Base-by-base conservation (phyloP, 208 protist genomes). In the Herpetomonas samuelpessoai region DNA sequence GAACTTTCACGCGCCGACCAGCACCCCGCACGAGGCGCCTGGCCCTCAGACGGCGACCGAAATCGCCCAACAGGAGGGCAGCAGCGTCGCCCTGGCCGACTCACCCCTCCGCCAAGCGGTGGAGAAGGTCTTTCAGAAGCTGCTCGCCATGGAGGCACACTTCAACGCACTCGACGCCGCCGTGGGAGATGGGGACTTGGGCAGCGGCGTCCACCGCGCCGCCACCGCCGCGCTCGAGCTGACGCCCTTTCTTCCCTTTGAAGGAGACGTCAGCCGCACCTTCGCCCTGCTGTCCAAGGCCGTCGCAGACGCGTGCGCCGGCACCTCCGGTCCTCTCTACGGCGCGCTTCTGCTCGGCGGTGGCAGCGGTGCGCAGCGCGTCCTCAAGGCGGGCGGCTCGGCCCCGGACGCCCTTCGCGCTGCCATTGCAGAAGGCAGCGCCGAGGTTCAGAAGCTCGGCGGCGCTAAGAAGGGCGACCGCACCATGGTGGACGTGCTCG, bases 401-500 rank as follows among this genome's bases (percentile, higher is more conserved):
- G 45, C 9, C 10, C 62, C 70, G 25, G 65, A 70, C 2, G 65
- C 70, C 16, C 56, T 89, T 26, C 69, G 71, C 18, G 72, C 58
- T 18, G 79, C 62, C 1, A 61, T 89, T 6, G 53, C 35, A 24
- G 63, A 57, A 18, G 71, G 68, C 29, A 83, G 66, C 44, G 68
- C 57, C 18, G 67, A 58, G 0, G 76, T 89, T 22, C 70, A 85
- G 58, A 58, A 74, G 30, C 59, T 89, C 25, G 78, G 78, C 4
- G 69, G 79, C 0, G 79, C 82, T 1, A 56, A 52, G 14, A 65
- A 61, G 39, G 82, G 82, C 1, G 82, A 89, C 25, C 78, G 82
- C 1, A 89, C 82, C 4, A 89, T 89, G 82, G 79, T 89, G 18
- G 82, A 89, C 24, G 82, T 81, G 3, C 59, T 89, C 22, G 75